Conservation (phyloP, 2,329 filamentous ascomycete genomes). For the Claviceps pazoutovae region DNA sequence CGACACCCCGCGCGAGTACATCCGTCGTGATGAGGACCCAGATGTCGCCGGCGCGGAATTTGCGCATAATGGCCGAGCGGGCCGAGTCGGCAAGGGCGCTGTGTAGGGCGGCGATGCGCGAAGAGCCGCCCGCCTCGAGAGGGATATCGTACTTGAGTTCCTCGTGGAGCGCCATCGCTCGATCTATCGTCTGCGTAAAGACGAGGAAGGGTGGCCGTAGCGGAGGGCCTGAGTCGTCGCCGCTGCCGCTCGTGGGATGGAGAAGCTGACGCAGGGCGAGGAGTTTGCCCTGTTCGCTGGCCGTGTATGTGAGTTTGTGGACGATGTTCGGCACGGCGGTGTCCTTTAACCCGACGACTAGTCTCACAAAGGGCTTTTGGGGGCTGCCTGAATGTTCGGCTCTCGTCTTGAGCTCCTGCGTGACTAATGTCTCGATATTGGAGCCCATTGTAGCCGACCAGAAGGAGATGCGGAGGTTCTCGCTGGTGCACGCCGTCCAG, state of each 20-base stretch:
- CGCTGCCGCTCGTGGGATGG: slow-evolving; percentile 48
- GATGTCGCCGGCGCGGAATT: slow-evolving; percentile 81
- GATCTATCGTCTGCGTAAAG: slow-evolving; percentile 90
- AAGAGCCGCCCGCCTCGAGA: slow-evolving; percentile 67
- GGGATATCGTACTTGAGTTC: slow-evolving; percentile 94
- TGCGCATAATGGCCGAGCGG: slow-evolving; percentile 70
- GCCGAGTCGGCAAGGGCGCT: slow-evolving; percentile 66
- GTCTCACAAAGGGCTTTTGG: slow-evolving; percentile 50
- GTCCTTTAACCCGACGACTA: slow-evolving; percentile 94
- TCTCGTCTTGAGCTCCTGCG: slow-evolving; percentile 48
- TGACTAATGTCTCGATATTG: slow-evolving; percentile 68
- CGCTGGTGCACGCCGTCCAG: slow-evolving; percentile 64
- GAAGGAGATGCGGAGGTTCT: slow-evolving; percentile 58
- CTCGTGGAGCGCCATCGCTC: slow-evolving; percentile 73
- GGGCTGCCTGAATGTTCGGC: slow-evolving; percentile 23
- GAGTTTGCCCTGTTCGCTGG: slow-evolving; percentile 85
- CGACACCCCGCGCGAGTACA: slow-evolving; percentile 78
- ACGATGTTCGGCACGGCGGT: slow-evolving; percentile 84
- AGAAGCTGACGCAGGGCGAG: slow-evolving; percentile 81
- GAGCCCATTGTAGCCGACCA: slow-evolving; percentile 98
- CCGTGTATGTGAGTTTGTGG: slow-evolving; percentile 81
- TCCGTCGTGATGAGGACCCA: slow-evolving; percentile 97
- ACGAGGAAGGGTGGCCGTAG: slow-evolving; percentile 83
- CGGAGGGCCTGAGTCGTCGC: slow-evolving; percentile 37
- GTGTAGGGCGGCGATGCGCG: slow-evolving; percentile 80